Evolutionary conservation across 2,329 filamentous ascomycete genomes (phyloP).

Genomic region (Fusarium transvaalense): DNA sequence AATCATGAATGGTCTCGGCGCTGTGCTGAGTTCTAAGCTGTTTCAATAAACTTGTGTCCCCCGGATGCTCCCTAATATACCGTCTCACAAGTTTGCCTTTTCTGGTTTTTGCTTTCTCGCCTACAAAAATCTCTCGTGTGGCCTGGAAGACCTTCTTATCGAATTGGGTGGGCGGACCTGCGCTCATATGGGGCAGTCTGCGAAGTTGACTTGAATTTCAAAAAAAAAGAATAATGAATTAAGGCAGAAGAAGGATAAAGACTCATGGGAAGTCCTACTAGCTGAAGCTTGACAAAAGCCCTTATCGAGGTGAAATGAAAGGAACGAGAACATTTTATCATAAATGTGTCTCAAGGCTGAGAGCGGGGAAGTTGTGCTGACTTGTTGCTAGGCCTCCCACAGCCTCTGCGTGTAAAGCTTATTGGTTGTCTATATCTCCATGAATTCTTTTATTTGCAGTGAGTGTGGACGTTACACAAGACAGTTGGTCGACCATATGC

Average conservation of each 20-base stretch:
- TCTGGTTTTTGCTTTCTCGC: neutral
- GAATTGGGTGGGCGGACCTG: neutral
- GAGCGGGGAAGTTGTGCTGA: neutral
- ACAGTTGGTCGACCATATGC: too few relatives aligned
- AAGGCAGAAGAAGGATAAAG: neutral
- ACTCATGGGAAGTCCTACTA: too few relatives aligned
- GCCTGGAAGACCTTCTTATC: neutral
- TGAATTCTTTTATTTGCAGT: too few relatives aligned
- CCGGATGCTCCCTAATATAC: neutral
- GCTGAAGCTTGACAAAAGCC: too few relatives aligned
- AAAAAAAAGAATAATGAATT: neutral
- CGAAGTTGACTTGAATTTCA: neutral
- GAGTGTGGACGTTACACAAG: too few relatives aligned
- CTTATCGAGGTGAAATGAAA: neutral
- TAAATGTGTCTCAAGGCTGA: neutral
- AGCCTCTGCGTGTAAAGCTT: neutral
- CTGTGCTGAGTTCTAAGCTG: neutral
- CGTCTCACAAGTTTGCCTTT: neutral
- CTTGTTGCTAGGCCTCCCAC: neutral
- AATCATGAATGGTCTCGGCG: neutral
- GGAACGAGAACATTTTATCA: neutral
- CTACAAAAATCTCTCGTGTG: neutral
- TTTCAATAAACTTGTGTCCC: neutral
- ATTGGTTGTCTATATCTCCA: too few relatives aligned
- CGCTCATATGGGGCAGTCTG: neutral